Conservation (phyloP, 2,329 filamentous ascomycete genomes). For the Neoascochyta sp. region DNA sequence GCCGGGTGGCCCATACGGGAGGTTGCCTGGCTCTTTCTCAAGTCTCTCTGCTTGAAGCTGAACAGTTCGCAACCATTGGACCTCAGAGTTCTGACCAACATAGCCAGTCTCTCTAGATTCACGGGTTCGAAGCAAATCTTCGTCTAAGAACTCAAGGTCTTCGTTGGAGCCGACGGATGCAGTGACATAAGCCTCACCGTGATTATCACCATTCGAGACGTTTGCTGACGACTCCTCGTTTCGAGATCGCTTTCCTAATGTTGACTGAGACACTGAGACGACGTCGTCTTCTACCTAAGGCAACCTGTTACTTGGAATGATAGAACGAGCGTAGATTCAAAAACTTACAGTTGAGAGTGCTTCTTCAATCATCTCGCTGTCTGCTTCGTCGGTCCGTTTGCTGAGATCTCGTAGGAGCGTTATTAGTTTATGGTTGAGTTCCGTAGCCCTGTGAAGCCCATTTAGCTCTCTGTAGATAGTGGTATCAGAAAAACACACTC, state of each 20-base stretch:
- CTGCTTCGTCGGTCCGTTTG: constrained; percentile 8
- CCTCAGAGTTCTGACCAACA: constrained; percentile 32
- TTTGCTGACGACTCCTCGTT: too few species aligned
- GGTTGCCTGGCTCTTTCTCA: constrained; percentile 6
- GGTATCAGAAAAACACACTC: constrained; percentile 9
- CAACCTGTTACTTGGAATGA: too few species aligned
- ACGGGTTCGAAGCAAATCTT: constrained; percentile 27
- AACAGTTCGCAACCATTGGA: constrained; percentile 34
- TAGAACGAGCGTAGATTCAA: too few species aligned
- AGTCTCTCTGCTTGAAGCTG: constrained; percentile 16
- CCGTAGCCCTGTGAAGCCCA: constrained; percentile 12
- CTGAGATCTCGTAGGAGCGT: constrained; percentile 17
- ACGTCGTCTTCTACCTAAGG: too few species aligned
- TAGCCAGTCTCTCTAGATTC: constrained; percentile 34
- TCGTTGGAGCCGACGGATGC: constrained; percentile 28
- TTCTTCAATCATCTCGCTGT: constrained; percentile 15
- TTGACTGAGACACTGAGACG: too few species aligned
- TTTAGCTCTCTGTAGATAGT: background rate
- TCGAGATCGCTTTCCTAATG: too few species aligned
- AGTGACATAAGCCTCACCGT: constrained; percentile 20
- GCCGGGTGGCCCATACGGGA: constrained; percentile 21
- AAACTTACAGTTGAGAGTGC: constrained; percentile 17
- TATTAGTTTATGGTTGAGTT: constrained; percentile 17
- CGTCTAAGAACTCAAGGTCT: constrained; percentile 25
- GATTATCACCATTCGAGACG: too few species aligned